Evolutionary conservation across 2,329 filamentous ascomycete genomes (phyloP), one percentile per base, ranked within the genome.

Genomic region (Phialocephala subalpina): DNA sequence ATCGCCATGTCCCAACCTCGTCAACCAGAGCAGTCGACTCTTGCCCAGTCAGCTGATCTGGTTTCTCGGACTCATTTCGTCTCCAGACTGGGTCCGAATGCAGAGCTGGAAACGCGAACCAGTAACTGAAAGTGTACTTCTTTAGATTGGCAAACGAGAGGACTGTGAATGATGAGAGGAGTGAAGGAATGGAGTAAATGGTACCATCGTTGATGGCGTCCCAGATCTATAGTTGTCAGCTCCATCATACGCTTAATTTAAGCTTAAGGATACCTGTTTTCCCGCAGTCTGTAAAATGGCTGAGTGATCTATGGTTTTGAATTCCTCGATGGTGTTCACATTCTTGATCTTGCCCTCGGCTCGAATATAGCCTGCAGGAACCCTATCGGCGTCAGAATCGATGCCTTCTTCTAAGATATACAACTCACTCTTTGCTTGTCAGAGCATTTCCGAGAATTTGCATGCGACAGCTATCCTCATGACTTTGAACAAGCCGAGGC

Each of bases 121-220:
- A 97, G 80, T 98, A 98, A n/a, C 91, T 93, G 77, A 98, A 97
- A 69, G 90, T 93, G 81, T 98, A 98, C 77, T 97, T 97, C 79
- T 99, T 99, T 38, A 99, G 86, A 76, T 99, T 95, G 68, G 96
- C 95, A 77, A 93, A 99, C 18, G 93, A 97, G 55, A 98, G 88
- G 65, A 97, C 89, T 29, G 92, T 86, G 78, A 97, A 98, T 7
- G 93, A 96, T 4, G 93, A 90, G 20, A 99, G 88, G 1, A 98
- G 86, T 4, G 95, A 97, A 2, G 96, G 96, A 59, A 95, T 92
- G 11, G 94, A 96, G 80, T 97, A 98, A 72, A 99, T 97, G 47
- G 93, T 97, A 65, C 94, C 95, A 80, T 99, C 96, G 71, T 94
- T 91, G 75, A 99, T 97, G 29, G 96, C 95, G 78, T 98, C 94